Percentiles rank a stretch among this genome's conserved stretches.
These are phyloP conservation scores for Lithocarpus polystachyus DNA, from an alignment of 306 rosid species.

Conservation along the genomic window DNA sequence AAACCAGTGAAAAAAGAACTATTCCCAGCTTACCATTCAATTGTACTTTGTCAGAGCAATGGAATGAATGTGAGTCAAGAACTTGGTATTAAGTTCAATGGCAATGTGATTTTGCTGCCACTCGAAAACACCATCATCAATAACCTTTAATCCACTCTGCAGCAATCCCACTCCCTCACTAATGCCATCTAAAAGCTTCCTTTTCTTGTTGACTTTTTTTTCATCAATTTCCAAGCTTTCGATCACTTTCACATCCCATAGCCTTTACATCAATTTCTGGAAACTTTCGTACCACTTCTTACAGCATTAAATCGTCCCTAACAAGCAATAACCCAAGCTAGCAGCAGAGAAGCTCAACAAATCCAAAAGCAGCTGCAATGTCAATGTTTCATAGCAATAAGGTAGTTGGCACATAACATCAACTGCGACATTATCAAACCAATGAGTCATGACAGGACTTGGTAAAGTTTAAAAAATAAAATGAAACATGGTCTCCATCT, in stretches of 20 bases:
- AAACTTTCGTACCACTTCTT: conserved; percentile 47
- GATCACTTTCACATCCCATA: conserved; percentile 13
- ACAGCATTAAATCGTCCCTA: conserved; percentile 64
- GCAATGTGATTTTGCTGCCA: conserved; percentile 58
- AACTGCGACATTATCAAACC: background rate
- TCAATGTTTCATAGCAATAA: conserved; percentile 15
- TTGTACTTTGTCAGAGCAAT: background rate
- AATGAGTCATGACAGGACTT: background rate
- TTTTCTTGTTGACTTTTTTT: conserved; percentile 47
- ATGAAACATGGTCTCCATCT: background rate
- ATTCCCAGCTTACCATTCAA: background rate
- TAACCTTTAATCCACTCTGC: conserved; percentile 63
- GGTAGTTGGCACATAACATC: conserved; percentile 10
- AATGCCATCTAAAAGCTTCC: conserved; percentile 72
- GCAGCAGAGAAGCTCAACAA: conserved; percentile 59
- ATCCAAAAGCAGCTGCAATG: conserved; percentile 70
- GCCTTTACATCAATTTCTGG: conserved; percentile 31
- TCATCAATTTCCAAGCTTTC: conserved; percentile 45
- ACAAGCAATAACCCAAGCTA: conserved; percentile 38
- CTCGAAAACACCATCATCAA: conserved; percentile 62
- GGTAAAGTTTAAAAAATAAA: background rate
- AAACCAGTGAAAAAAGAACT: background rate
- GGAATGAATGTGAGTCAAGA: conserved; percentile 39
- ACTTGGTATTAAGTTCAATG: conserved; percentile 43
- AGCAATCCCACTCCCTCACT: conserved; percentile 72